Evolutionary conservation across 2,329 filamentous ascomycete species (phyloP).

Genomic region (Apiospora hydei): DNA sequence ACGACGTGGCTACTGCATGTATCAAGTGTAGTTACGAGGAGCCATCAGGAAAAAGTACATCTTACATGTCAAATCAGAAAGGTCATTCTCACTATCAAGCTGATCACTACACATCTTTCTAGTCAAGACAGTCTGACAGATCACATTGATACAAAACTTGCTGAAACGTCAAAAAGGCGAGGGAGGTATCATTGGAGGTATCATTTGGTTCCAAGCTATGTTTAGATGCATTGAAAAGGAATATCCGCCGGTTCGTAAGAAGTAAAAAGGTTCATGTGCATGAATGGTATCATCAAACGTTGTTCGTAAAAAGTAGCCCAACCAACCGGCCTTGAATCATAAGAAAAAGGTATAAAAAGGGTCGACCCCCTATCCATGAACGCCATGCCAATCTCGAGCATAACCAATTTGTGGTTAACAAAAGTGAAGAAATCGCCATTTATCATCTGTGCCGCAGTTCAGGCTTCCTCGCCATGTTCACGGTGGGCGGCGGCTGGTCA

Average conservation of each 20-base stretch:
- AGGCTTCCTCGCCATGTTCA: constrained; percentile 88
- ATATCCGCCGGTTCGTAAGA: background rate
- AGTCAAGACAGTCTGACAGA: background rate
- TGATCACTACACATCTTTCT: background rate
- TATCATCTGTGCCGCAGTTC: constrained; percentile 65
- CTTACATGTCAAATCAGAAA: background rate
- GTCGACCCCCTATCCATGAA: background rate
- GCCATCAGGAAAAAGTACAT: background rate
- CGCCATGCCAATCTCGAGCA: constrained; percentile 10
- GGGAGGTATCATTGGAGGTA: constrained; percentile 5
- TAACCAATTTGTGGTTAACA: background rate
- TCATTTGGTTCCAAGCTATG: background rate
- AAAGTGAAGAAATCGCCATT: background rate
- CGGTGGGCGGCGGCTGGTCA: constrained; percentile 81
- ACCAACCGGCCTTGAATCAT: constrained; percentile 27
- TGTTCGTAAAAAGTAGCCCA: constrained; percentile 27
- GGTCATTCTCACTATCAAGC: background rate
- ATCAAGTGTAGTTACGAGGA: background rate
- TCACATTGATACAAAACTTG: background rate
- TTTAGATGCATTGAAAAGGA: background rate
- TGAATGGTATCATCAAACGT: constrained; percentile 33
- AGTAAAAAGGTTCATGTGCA: constrained; percentile 24
- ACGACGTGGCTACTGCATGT: background rate
- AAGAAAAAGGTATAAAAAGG: background rate
- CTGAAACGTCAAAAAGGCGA: background rate